Evolutionary conservation across 2,329 filamentous ascomycete species (phyloP).

Genomic region (Byssothecium circinans): DNA sequence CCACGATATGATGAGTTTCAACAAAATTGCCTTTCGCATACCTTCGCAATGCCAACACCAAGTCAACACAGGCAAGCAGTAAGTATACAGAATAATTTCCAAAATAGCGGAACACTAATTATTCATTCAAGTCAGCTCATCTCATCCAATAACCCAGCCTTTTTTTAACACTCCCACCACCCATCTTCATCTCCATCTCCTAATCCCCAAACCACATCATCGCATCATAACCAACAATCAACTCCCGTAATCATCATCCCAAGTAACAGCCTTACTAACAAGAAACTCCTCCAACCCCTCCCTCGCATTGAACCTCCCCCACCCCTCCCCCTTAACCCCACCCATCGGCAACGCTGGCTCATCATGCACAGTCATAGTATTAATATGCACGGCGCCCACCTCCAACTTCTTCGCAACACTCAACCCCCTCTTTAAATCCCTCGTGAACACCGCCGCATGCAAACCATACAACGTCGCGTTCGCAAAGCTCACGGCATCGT

Average conservation of each 20-base stretch:
- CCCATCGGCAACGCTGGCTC: slow-evolving; percentile 18
- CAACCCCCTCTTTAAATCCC: slow-evolving; percentile 12
- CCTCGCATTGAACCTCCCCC: slow-evolving; percentile 17
- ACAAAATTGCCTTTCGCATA: no score
- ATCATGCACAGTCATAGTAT: slow-evolving; percentile 21
- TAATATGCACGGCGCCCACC: slow-evolving; percentile 20
- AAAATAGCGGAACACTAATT: no score
- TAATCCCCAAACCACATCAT: no score
- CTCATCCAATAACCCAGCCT: no score
- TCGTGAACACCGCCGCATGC: slow-evolving; percentile 15
- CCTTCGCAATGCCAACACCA: no score
- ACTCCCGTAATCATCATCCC: slow-evolving; percentile 11
- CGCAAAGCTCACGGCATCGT: slow-evolving; percentile 14
- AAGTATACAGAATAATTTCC: no score
- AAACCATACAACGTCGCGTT: slow-evolving; percentile 18
- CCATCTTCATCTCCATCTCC: no score
- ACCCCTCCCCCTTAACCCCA: slow-evolving; percentile 16
- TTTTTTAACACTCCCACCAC: no score
- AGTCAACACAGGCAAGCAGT: no score
- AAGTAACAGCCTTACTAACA: slow-evolving; percentile 10
- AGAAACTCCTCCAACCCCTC: slow-evolving; percentile 17
- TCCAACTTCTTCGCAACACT: slow-evolving; percentile 16
- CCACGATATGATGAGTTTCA: no score
- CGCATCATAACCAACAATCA: no score
- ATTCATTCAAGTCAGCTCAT: no score